A percentile compares a stretch with the other conserved stretches of the same genome.
Conservation (phyloP, 495 filamentous ascomycete species). For the Amphirosellinia nigrospora region DNA sequence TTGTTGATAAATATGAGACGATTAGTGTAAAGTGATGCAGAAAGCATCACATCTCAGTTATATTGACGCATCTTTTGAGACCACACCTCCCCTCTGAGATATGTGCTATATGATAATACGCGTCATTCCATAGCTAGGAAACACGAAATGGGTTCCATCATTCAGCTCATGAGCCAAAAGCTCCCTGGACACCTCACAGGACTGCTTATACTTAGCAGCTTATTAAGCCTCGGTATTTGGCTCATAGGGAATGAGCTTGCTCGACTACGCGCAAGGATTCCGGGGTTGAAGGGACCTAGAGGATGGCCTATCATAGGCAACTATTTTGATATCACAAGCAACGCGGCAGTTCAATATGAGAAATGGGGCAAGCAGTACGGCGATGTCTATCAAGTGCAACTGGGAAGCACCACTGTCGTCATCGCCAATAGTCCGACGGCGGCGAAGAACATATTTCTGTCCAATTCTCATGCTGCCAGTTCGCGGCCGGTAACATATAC, state of each 20-base stretch:
- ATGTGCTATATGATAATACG: neutral
- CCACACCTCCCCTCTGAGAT: neutral
- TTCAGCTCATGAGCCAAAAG: slow-evolving; percentile 6
- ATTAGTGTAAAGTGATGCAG: neutral
- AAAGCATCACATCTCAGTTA: neutral
- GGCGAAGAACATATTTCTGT: slow-evolving; percentile 63
- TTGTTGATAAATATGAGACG: neutral
- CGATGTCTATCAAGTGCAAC: slow-evolving; percentile 67
- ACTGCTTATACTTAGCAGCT: slow-evolving; percentile 22
- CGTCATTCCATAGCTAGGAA: neutral
- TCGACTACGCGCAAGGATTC: slow-evolving; percentile 55
- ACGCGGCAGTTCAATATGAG: slow-evolving; percentile 66
- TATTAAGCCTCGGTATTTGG: slow-evolving; percentile 40
- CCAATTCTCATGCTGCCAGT: slow-evolving; percentile 61
- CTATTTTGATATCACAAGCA: slow-evolving; percentile 61
- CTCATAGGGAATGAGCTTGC: slow-evolving; percentile 60
- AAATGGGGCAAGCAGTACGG: slow-evolving; percentile 64
- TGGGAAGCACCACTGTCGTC: slow-evolving; percentile 66
- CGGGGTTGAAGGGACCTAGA: slow-evolving; percentile 59
- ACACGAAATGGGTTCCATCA: slow-evolving; percentile 30
- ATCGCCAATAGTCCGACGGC: slow-evolving; percentile 65
- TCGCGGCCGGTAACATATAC: slow-evolving; percentile 68
- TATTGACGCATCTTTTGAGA: neutral
- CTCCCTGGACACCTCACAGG: slow-evolving; percentile 12
- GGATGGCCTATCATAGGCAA: slow-evolving; percentile 69